Conservation (phyloP, 2,329 filamentous ascomycete genomes). For the Colletotrichum sp. region DNA sequence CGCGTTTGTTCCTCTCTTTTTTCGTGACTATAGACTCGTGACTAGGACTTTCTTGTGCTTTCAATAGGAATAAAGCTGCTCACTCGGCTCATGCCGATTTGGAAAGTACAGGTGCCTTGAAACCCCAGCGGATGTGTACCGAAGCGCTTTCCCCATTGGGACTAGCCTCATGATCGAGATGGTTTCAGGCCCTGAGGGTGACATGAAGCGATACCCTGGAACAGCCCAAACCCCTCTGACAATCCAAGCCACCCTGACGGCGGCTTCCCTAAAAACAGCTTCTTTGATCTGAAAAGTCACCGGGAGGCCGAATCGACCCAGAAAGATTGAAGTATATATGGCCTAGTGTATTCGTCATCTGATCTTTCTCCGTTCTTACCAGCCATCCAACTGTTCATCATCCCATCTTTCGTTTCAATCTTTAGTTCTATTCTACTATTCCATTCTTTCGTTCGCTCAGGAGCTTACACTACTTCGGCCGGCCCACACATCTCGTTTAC, state of each 20-base stretch:
- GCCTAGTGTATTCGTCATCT: background rate
- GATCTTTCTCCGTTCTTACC: background rate
- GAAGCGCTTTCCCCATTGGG: background rate
- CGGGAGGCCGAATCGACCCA: background rate
- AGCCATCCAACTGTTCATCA: background rate
- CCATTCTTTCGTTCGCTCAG: background rate
- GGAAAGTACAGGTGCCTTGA: background rate
- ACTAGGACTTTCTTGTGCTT: fast-evolving
- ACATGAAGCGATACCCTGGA: background rate
- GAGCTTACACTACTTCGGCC: background rate
- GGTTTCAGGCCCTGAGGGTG: background rate
- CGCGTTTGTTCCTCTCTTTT: background rate
- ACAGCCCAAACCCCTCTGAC: background rate
- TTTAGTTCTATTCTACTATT: background rate
- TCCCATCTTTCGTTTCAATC: background rate
- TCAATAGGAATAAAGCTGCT: background rate
- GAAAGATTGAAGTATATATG: background rate
- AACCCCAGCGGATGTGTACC: background rate
- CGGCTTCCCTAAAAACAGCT: background rate
- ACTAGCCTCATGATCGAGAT: background rate
- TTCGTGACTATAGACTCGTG: fast-evolving
- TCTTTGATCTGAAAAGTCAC: background rate
- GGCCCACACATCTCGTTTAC: background rate
- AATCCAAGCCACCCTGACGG: background rate
- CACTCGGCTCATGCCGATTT: background rate